Conservation (phyloP, 306 rosid species). For the Canavalia gladiata region DNA sequence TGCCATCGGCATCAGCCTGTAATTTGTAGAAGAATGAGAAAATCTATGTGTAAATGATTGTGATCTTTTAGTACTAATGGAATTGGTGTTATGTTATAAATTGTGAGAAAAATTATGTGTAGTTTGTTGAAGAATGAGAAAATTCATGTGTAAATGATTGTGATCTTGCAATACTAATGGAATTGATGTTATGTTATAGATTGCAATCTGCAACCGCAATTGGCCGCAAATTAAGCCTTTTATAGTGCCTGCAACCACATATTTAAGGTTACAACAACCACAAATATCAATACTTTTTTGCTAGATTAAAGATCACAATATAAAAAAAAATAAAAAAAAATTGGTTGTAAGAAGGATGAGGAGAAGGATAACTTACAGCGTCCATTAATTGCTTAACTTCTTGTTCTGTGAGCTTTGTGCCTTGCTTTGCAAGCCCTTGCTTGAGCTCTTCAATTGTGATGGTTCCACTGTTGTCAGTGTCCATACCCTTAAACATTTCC, state of each 20-base stretch:
- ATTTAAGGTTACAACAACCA: too few species aligned
- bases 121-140: slow-evolving; percentile 28
- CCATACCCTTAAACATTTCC: slow-evolving; percentile 87
- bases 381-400: slow-evolving; percentile 91
- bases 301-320: too few species aligned
- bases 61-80: background rate
- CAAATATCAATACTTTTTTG: too few species aligned
- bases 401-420: slow-evolving; percentile 78
- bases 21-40: slow-evolving; percentile 31
- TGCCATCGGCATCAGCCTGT: slow-evolving; percentile 98
- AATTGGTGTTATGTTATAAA: background rate
- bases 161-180: background rate
- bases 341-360: background rate
- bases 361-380: slow-evolving; percentile 64
- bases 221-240: too few species aligned
- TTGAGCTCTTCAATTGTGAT: slow-evolving; percentile 92
- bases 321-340: too few species aligned
- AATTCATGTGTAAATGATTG: background rate
- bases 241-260: too few species aligned
- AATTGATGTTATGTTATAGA: background rate
- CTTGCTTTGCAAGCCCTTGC: slow-evolving; percentile 89
- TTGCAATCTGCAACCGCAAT: too few species aligned
- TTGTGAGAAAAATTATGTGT: background rate
- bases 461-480: slow-evolving; percentile 91
- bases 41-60: background rate